Base-by-base conservation (phyloP, 2,329 filamentous ascomycete genomes). In the Stemphylium vesicarium region DNA sequence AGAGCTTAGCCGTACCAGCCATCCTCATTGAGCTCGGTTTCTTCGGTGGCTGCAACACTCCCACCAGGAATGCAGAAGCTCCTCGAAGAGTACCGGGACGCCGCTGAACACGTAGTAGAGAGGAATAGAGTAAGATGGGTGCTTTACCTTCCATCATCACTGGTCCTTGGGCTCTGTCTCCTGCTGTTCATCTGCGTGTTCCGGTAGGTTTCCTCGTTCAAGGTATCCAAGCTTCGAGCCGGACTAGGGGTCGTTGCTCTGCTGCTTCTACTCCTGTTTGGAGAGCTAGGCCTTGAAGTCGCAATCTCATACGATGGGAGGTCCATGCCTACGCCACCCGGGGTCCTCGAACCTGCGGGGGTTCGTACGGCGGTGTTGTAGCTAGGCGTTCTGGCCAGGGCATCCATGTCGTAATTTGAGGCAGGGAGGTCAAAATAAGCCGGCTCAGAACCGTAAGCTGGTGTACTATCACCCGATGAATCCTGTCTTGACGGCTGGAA, bases 281-380 rank as follows among this genome's bases (percentile, higher is more conserved):
- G 78, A 49, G 71, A 77, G 6, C 77, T 70, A 0, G 79, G 78
- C 37, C 79, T 71, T 37, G 71, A 77, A 4, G 75, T 81, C 0
- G 79, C 79, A 37, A 78, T 75, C 32, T 79, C 70, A 63, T 81
- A 82, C 45, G 70, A 77, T 2, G 79, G 79, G 1, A 79, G 75
- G 11, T 71, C 74, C 44, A 67, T 50, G 20, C 78, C 77, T 11
- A 57, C 46, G 18, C 68, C 72, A 39, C 75, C 74, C 2, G 78
- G 78, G 9, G 77, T 78, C 12, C 59, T 52, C 11, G 74, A 62
- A 2, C 74, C 75, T 1, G 78, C 74, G 1, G 78, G 78, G 1
- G 78, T 80, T 29, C 79, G 74, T 7, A 82, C 69, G 7, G 80
- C 80, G 0, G 80, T 80, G 65, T 79, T 79, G 62, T 84, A 84